Percentiles rank a stretch among this genome's conserved stretches.
phyloP scores from a whole-genome alignment of 2,329 filamentous ascomycete genomes.

The Daldinia eschscholtzii region DNA sequence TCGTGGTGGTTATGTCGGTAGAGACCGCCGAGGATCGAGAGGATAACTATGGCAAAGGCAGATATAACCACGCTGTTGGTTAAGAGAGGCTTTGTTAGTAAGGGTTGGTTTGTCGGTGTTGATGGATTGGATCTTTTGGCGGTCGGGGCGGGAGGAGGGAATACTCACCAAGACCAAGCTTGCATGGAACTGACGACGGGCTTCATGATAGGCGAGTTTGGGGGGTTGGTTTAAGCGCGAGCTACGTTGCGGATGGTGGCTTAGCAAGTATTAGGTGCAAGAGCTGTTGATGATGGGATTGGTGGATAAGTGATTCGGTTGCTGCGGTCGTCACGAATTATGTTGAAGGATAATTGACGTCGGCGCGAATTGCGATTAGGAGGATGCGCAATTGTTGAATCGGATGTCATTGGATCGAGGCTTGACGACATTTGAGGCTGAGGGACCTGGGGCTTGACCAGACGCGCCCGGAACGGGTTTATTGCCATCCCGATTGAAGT shows the following conservation, averaged over 20 bases:
- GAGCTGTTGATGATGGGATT: background rate
- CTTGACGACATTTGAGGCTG: slow-evolving; percentile 29
- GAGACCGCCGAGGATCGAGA: slow-evolving; percentile 74
- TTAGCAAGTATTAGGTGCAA: slow-evolving; percentile 3
- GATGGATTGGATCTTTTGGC: background rate
- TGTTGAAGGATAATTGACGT: slow-evolving; percentile 24
- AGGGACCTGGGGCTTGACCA: slow-evolving; percentile 9
- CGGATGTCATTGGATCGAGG: slow-evolving; percentile 29
- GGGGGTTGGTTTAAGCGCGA: slow-evolving; percentile 15
- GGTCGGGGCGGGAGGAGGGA: slow-evolving; percentile 14
- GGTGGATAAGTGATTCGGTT: slow-evolving; percentile 9
- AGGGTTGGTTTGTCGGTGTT: slow-evolving; percentile 8
- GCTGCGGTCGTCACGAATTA: background rate
- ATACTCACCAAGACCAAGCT: slow-evolving; percentile 90
- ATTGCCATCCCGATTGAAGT: slow-evolving; percentile 27
- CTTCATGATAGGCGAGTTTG: slow-evolving; percentile 77
- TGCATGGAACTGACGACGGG: slow-evolving; percentile 91
- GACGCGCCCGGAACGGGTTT: slow-evolving; percentile 20
- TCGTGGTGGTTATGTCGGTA: slow-evolving; percentile 86
- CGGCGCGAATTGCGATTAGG: slow-evolving; percentile 22
- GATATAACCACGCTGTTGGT: slow-evolving; percentile 76
- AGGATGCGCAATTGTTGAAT: slow-evolving; percentile 28
- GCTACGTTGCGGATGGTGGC: slow-evolving; percentile 11
- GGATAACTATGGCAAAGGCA: slow-evolving; percentile 73
- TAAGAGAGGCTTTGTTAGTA: slow-evolving; percentile 42